These are phyloP conservation scores for Candida tropicalis DNA, from an alignment of 1,139 yeast genomes.

Conservation along the genomic window DNA sequence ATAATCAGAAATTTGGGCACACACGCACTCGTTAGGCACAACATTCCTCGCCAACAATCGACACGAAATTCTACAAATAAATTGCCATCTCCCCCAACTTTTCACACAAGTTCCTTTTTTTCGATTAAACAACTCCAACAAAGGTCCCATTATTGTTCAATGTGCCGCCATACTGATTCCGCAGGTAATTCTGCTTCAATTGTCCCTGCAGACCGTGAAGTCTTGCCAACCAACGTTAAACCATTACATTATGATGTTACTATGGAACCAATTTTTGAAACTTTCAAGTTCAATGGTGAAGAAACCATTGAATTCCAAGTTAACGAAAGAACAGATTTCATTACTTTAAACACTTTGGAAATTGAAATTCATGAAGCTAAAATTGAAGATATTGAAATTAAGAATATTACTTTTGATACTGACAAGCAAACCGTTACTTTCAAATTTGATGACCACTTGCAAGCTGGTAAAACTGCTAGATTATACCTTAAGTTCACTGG, in stretches of 20 bases:
- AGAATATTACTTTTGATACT: conserved; percentile 43
- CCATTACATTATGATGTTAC: conserved; percentile 73
- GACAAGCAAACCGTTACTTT: conserved; percentile 69
- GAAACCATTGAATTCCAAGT: conserved; percentile 69
- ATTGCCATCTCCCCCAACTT: conserved; percentile 9
- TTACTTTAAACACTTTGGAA: conserved; percentile 65
- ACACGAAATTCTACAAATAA: conserved; percentile 7
- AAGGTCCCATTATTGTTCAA: conserved; percentile 12
- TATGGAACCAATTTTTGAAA: conserved; percentile 72
- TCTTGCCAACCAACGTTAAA: conserved; percentile 71
- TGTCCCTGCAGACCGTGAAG: conserved; percentile 51
- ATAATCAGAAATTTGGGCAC: conserved; percentile 2
- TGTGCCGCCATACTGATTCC: conserved; percentile 18
- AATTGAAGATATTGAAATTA: conserved; percentile 39
- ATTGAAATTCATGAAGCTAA: conserved; percentile 59
- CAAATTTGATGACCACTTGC: conserved; percentile 52
- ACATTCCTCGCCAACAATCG: background rate
- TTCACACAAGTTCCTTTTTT: background rate
- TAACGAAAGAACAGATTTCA: conserved; percentile 50
- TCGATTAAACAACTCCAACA: conserved; percentile 3
- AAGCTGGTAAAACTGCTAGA: conserved; percentile 41
- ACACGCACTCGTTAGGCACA: conserved; percentile 1
- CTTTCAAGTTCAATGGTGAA: conserved; percentile 70
- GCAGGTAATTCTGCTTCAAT: conserved; percentile 19
- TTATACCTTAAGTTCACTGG: conserved; percentile 68